These are phyloP conservation scores for Monosporascus sp. DNA, from an alignment of 2,329 filamentous ascomycete genomes.

Conservation along the genomic window DNA sequence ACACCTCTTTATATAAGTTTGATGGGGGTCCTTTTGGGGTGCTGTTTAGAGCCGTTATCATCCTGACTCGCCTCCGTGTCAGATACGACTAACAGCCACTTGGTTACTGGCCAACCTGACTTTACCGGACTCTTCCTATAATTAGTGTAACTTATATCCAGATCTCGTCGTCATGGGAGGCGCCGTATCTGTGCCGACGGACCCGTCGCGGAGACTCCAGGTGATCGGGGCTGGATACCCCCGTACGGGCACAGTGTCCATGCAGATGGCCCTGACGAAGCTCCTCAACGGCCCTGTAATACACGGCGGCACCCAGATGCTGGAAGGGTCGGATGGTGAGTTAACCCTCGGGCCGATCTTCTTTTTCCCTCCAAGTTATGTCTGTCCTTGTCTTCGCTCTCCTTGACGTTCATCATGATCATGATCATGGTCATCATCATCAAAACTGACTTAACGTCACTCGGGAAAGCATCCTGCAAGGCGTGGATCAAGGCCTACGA, in stretches of 20 bases:
- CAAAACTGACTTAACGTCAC: too few relatives aligned
- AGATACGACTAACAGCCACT: too few relatives aligned
- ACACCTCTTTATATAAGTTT: too few relatives aligned
- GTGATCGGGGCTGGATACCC: slow-evolving; percentile 38
- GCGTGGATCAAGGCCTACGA: slow-evolving; percentile 23
- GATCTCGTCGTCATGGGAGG: neutral
- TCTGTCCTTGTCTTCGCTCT: neutral
- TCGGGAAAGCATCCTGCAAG: slow-evolving; percentile 6
- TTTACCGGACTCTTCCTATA: too few relatives aligned
- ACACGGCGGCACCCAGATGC: slow-evolving; percentile 39
- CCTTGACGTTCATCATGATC: neutral
- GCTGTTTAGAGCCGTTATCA: too few relatives aligned
- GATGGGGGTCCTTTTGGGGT: too few relatives aligned
- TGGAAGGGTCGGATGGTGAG: slow-evolving; percentile 28
- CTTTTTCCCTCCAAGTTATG: neutral
- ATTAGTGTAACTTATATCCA: too few relatives aligned
- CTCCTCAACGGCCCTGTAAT: slow-evolving; percentile 43
- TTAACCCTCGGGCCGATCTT: neutral
- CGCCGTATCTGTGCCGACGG: slow-evolving; percentile 18
- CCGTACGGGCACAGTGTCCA: slow-evolving; percentile 44
- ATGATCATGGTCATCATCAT: neutral
- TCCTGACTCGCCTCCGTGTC: too few relatives aligned
- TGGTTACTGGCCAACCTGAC: too few relatives aligned
- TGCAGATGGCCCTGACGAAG: slow-evolving; percentile 39
- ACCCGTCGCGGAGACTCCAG: slow-evolving; percentile 24